Conservation (phyloP, 2,329 filamentous ascomycete species). For the Stagonosporopsis chrysanthemi region DNA sequence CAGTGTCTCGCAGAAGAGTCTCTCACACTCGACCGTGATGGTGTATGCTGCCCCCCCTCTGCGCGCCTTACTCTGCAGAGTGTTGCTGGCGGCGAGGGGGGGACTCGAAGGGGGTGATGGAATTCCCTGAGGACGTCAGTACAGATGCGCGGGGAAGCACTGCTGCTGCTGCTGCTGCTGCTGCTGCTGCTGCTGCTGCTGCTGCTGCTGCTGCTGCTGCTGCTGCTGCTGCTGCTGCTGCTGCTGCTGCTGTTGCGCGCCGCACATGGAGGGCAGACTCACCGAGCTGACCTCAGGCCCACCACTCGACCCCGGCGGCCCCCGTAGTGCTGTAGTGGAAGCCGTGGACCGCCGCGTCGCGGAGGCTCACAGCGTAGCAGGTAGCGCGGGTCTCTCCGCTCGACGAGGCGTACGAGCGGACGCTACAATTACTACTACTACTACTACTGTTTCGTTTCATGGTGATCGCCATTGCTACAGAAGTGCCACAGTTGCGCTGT, state of each 20-base stretch:
- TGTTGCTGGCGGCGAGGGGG: conserved; percentile 79
- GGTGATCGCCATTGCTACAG: conserved; percentile 71
- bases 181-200: too few relatives aligned
- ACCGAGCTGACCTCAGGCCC: conserved; percentile 57
- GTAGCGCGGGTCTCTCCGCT: conserved; percentile 83
- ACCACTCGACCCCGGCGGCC: conserved; percentile 67
- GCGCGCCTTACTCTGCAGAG: conserved; percentile 52
- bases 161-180: neutral
- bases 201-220: too few relatives aligned
- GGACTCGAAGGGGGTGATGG: conserved; percentile 87
- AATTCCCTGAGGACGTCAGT: conserved; percentile 67
- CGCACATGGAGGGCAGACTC: conserved; percentile 23
- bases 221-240: neutral
- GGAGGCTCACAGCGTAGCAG: conserved; percentile 82
- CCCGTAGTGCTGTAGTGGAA: conserved; percentile 96
- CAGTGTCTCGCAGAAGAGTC: conserved; percentile 98
- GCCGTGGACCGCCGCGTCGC: conserved; percentile 70
- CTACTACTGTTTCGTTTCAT: conserved; percentile 72
- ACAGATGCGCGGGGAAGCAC: neutral
- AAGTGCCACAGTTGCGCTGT: conserved; percentile 56
- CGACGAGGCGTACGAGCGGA: conserved; percentile 63
- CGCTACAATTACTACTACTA: conserved; percentile 71
- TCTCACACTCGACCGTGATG: conserved; percentile 99
- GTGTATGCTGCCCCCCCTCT: conserved; percentile 92
- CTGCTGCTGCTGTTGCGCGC: neutral